These are phyloP conservation scores for Platanthera zijinensis DNA, from an alignment of 106 monocot species.

Conservation along the genomic window DNA sequence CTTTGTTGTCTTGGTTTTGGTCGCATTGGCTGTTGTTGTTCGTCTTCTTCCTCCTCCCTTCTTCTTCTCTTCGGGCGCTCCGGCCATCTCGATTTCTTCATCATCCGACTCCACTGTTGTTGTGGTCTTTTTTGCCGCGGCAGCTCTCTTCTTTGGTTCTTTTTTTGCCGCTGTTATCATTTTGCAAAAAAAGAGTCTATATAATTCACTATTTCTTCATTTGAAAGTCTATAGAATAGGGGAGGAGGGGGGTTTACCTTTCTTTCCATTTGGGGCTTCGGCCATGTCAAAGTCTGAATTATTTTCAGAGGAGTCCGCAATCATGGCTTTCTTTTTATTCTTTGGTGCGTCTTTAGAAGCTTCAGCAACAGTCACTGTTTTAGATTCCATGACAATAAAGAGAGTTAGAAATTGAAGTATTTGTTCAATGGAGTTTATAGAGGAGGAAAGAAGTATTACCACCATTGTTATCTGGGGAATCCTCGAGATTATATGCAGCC, in stretches of 20 bases:
- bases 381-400: constrained; percentile 45
- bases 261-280: constrained; percentile 24
- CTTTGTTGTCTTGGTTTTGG: constrained; percentile 12
- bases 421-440: background rate
- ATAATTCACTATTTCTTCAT: too few species aligned
- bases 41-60: constrained; percentile 24
- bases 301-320: constrained; percentile 16
- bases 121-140: constrained; percentile 12
- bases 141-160: constrained; percentile 7
- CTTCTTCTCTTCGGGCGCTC: constrained; percentile 28
- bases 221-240: too few species aligned
- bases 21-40: constrained; percentile 16
- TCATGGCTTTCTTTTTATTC: constrained; percentile 13
- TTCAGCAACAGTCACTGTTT: background rate
- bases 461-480: constrained; percentile 41
- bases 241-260: background rate
- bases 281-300: background rate
- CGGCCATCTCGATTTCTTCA: constrained; percentile 9
- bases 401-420: background rate
- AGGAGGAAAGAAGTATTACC: background rate
- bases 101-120: constrained; percentile 16
- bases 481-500: constrained; percentile 64
- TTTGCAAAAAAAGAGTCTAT: too few species aligned
- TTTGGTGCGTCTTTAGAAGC: constrained; percentile 9
- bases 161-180: background rate